Evolutionary conservation across 2,329 filamentous ascomycete species (phyloP).

Genomic region (Orbilia oligospora): DNA sequence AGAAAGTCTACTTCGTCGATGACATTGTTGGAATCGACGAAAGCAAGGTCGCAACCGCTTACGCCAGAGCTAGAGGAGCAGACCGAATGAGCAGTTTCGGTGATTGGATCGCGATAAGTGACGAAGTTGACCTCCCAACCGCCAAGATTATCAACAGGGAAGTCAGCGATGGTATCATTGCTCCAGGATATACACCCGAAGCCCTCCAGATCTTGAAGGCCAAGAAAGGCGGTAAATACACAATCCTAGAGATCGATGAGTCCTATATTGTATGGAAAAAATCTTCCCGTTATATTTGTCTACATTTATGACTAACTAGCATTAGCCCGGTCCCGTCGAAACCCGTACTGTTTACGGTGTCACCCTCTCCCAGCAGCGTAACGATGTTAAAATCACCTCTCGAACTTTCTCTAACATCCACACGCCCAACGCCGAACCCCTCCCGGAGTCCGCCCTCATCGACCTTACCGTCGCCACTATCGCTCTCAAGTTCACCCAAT

Average conservation of each 20-base stretch:
- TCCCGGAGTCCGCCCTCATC: slow-evolving; percentile 85
- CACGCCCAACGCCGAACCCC: slow-evolving; percentile 82
- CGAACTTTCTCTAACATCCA: slow-evolving; percentile 88
- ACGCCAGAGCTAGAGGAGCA: slow-evolving; percentile 92
- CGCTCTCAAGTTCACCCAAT: slow-evolving; percentile 98
- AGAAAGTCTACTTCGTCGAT: slow-evolving; percentile 98
- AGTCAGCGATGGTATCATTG: slow-evolving; percentile 96
- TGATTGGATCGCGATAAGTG: slow-evolving; percentile 93
- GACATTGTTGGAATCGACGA: slow-evolving; percentile 90
- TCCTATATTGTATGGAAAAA: slow-evolving; percentile 73
- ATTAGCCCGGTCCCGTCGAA: slow-evolving; percentile 77
- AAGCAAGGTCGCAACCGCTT: slow-evolving; percentile 90
- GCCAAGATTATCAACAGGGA: slow-evolving; percentile 98
- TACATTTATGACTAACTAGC: neutral
- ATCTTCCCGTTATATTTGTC: neutral
- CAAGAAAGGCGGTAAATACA: slow-evolving; percentile 98
- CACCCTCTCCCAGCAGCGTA: slow-evolving; percentile 89
- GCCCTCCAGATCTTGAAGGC: slow-evolving; percentile 93
- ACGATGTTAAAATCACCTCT: slow-evolving; percentile 88
- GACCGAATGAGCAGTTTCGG: slow-evolving; percentile 99
- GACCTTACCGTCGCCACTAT: slow-evolving; percentile 97
- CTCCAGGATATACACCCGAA: slow-evolving; percentile 85
- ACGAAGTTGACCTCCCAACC: slow-evolving; percentile 89
- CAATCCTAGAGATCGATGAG: slow-evolving; percentile 94
- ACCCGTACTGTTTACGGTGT: slow-evolving; percentile 91